Conservation (phyloP, 179 eudicot genomes). For the Nepenthes alata region DNA sequence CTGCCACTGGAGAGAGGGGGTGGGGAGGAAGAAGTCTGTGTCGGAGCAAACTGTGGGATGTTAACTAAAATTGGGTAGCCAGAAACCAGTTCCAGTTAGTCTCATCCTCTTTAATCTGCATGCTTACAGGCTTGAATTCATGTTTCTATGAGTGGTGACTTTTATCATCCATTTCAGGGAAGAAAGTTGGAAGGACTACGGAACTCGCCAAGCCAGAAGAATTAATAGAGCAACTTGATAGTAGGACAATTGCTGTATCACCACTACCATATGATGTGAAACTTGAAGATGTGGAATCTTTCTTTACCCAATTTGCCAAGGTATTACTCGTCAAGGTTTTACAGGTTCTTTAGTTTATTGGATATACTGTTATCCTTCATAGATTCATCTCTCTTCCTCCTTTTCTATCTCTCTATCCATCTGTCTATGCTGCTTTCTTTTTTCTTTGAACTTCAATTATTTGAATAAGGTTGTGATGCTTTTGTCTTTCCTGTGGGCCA, state of each 20-base stretch:
- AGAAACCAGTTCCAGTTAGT: too few relatives aligned
- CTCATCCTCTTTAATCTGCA: too few relatives aligned
- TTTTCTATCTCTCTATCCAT: background rate
- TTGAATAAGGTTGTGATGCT: too few relatives aligned
- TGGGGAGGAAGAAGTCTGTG: too few relatives aligned
- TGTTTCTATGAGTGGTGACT: background rate
- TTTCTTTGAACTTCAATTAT: too few relatives aligned
- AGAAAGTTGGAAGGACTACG: slow-evolving; percentile 66
- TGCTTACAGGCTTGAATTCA: too few relatives aligned
- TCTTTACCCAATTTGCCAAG: slow-evolving; percentile 70
- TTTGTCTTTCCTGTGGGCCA: too few relatives aligned
- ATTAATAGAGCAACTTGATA: slow-evolving; percentile 72
- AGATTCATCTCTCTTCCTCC: background rate
- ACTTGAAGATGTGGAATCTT: slow-evolving; percentile 79
- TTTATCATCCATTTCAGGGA: slow-evolving; percentile 33
- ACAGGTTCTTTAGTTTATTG: background rate
- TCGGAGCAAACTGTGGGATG: too few relatives aligned
- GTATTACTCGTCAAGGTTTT: slow-evolving; percentile 14
- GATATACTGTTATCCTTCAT: background rate
- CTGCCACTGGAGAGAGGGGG: too few relatives aligned
- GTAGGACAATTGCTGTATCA: slow-evolving; percentile 77
- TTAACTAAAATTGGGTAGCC: too few relatives aligned
- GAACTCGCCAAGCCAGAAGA: slow-evolving; percentile 54
- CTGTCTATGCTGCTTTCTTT: too few relatives aligned
- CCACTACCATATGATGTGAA: slow-evolving; percentile 72